Conservation (phyloP, 2,329 filamentous ascomycete species). For the Fusarium agapanthi region DNA sequence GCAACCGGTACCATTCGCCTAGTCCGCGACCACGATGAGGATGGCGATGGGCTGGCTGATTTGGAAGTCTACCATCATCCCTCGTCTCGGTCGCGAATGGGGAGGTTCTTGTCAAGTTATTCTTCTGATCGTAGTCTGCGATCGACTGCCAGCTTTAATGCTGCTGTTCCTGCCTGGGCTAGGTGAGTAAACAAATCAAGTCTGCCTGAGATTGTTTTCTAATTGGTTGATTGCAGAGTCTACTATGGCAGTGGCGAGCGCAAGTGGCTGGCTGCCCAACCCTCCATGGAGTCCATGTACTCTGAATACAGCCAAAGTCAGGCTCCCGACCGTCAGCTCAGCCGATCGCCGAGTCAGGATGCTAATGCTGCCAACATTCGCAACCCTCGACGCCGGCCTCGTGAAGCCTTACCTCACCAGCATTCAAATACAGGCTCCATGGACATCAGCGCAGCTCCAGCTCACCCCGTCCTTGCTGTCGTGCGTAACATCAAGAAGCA, state of each 20-base stretch:
- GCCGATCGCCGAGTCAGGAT: conserved; percentile 60
- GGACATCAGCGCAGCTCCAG: conserved; percentile 53
- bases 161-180: conserved; percentile 64
- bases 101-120: conserved; percentile 58
- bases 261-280: conserved; percentile 57
- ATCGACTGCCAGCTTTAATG: conserved; percentile 60
- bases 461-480: conserved; percentile 39
- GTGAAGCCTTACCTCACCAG: conserved; percentile 43
- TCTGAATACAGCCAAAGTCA: conserved; percentile 60
- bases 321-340: conserved; percentile 55
- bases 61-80: conserved; percentile 62
- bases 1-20: conserved; percentile 52
- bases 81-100: conserved; percentile 63
- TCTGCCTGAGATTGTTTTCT: not conserved
- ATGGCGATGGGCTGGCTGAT: conserved; percentile 71
- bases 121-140: conserved; percentile 62
- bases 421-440: conserved; percentile 48
- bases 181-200: conserved; percentile 47
- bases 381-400: conserved; percentile 56
- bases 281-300: conserved; percentile 56
- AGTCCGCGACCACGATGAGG: conserved; percentile 68
- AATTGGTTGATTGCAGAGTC: conserved; percentile 53
- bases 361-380: conserved; percentile 56
- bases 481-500: conserved; percentile 54
- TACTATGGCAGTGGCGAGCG: conserved; percentile 77